Evolutionary conservation across 192 early-diverging fungal species (phyloP), one percentile per base, ranked within the genome.

Genomic region (Kappamyces sp.): DNA sequence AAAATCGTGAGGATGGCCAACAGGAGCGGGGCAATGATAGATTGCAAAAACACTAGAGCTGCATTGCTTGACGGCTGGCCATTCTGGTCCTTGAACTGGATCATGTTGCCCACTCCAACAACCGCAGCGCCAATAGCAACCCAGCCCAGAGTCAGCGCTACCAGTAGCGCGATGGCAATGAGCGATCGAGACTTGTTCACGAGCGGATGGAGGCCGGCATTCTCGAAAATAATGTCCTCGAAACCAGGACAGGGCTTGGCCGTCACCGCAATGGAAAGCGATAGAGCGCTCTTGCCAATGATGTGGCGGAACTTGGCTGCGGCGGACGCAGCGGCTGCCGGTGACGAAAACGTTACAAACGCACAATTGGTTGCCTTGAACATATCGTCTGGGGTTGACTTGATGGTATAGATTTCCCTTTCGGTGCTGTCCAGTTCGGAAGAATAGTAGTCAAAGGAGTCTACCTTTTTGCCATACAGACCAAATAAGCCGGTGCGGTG

Each of bases 201-300:
- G 5, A 61, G 47, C 5, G 57, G 15, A 1, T 15, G 7, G 7
- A 76, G 47, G 6, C 68, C 70, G 40, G 72, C 43, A 57, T 76
- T 78, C 4, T 76, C 68, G 73, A 72, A 78, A 22, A 78, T 70
- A 39, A 78, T 68, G 57, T 78, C 70, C 30, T 73, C 68, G 49
- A 69, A 68, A 37, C 64, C 36, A 8, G 76, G 76, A 34, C 58
- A 49, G 7, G 68, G 48, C 41, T 73, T 72, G 22, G 22, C 22
- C 22, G 22, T 22, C 2, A 70, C 45, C 36, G 46, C 57, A 22
- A 66, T 51, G 4, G 35, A 14, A 29, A 36, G 35, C 4, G 37
- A 22, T 22, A 22, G 22, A 22, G 22, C 22, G 22, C 22, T 22
- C 22, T 22, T 22, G 43, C 63, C 54, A 9, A 34, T 49, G 0